These are phyloP conservation scores for Rosa hybrid DNA, from an alignment of 331 rosid genomes.

Conservation along the genomic window DNA sequence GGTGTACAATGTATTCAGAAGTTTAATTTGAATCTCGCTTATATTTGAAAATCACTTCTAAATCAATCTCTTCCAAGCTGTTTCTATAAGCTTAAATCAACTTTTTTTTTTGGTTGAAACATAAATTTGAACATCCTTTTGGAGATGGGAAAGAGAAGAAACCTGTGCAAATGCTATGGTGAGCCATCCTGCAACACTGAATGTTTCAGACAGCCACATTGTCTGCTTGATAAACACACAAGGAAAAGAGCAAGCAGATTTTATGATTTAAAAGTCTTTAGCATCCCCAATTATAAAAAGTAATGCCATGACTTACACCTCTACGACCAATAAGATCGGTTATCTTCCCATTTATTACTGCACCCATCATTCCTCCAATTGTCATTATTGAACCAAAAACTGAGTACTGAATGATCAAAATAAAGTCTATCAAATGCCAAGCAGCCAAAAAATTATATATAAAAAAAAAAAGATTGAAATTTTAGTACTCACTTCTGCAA, in stretches of 20 bases:
- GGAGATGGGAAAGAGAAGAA: background rate
- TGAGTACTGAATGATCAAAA: conserved; percentile 18
- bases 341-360: conserved; percentile 25
- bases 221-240: conserved; percentile 8
- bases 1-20: background rate
- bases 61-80: background rate
- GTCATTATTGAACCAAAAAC: conserved; percentile 30
- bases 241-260: background rate
- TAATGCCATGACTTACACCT: conserved; percentile 20
- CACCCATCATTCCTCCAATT: conserved; percentile 31
- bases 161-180: conserved; percentile 28
- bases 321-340: conserved; percentile 31
- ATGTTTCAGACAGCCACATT: conserved; percentile 24
- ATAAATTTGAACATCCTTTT: background rate
- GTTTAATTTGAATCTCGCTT: too few relatives aligned
- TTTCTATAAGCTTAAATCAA: background rate
- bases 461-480: background rate
- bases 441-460: background rate
- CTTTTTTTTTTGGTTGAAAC: too few relatives aligned
- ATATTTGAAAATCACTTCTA: background rate
- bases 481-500: conserved; percentile 10
- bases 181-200: conserved; percentile 29
- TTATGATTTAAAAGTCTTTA: background rate
- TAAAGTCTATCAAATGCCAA: background rate
- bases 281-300: background rate